Evolutionary conservation across 192 early-diverging fungal genomes (phyloP).

Genomic region (Backusella sp.): DNA sequence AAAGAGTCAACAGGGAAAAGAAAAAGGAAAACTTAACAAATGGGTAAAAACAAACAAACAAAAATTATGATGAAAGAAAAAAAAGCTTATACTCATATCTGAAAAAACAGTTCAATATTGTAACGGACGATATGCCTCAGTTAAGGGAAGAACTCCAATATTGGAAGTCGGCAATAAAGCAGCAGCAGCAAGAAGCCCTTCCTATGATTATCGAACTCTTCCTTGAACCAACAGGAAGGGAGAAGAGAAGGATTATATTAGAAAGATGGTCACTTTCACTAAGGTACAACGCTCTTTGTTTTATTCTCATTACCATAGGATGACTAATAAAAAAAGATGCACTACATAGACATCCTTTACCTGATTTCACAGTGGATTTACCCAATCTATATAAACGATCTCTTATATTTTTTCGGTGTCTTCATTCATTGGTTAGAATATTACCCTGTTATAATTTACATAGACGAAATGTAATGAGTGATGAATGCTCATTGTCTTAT

Average conservation of each 20-base stretch:
- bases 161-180: slow-evolving; percentile 66
- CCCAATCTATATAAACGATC: slow-evolving; percentile 88
- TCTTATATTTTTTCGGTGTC: slow-evolving; percentile 84
- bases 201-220: slow-evolving; percentile 82
- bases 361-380: slow-evolving; percentile 68
- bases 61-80: neutral
- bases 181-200: slow-evolving; percentile 43
- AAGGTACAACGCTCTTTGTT: slow-evolving; percentile 44
- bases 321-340: neutral
- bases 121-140: slow-evolving; percentile 70
- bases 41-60: slow-evolving; percentile 41
- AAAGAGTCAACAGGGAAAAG: neutral
- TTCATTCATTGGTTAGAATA: slow-evolving; percentile 77
- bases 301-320: neutral
- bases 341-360: slow-evolving; percentile 44
- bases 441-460: slow-evolving; percentile 69
- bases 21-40: slow-evolving; percentile 55
- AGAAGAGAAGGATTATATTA: slow-evolving; percentile 60
- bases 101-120: slow-evolving; percentile 75
- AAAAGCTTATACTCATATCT: neutral
- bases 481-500: slow-evolving; percentile 60
- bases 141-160: slow-evolving; percentile 73
- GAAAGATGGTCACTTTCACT: slow-evolving; percentile 84
- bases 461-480: slow-evolving; percentile 40
- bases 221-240: slow-evolving; percentile 65